These are phyloP conservation scores for Eucalyptus paniculata DNA, from an alignment of 345 rosid genomes.

Conservation along the genomic window DNA sequence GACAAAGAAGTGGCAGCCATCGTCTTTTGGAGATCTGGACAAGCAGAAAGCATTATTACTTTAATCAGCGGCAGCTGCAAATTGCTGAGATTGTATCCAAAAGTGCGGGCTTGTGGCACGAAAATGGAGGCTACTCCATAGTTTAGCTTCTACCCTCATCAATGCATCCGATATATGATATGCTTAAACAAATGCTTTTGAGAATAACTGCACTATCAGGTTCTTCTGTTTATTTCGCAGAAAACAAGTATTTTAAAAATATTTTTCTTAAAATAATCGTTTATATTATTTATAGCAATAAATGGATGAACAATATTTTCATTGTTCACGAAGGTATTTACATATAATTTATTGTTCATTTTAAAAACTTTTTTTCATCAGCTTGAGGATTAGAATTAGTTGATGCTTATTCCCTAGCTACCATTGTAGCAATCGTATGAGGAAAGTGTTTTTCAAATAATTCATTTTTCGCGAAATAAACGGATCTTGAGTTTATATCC, in stretches of 20 bases:
- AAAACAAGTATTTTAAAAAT: too few species aligned
- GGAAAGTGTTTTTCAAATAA: fast-evolving
- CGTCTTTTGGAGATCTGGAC: neutral
- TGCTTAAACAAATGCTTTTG: neutral
- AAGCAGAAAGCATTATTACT: neutral
- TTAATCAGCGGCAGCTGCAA: neutral
- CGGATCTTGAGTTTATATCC: fast-evolving
- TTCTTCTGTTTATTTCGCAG: too few species aligned
- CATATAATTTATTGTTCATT: too few species aligned
- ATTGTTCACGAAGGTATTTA: too few species aligned
- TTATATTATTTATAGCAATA: too few species aligned
- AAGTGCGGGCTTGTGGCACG: neutral
- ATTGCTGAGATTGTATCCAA: neutral
- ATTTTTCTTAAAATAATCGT: fast-evolving
- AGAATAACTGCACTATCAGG: neutral
- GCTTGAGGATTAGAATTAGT: too few species aligned
- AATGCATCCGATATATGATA: neutral
- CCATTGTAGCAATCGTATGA: fast-evolving
- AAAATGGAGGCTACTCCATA: neutral
- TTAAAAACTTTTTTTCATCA: too few species aligned
- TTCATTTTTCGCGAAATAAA: fast-evolving
- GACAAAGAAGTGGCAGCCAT: neutral
- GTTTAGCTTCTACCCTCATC: neutral
- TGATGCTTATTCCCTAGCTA: too few species aligned
- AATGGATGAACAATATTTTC: too few species aligned